phyloP scores from a whole-genome alignment of 176 grass and related monocot genomes.

The Rhynchospora tenuis region DNA sequence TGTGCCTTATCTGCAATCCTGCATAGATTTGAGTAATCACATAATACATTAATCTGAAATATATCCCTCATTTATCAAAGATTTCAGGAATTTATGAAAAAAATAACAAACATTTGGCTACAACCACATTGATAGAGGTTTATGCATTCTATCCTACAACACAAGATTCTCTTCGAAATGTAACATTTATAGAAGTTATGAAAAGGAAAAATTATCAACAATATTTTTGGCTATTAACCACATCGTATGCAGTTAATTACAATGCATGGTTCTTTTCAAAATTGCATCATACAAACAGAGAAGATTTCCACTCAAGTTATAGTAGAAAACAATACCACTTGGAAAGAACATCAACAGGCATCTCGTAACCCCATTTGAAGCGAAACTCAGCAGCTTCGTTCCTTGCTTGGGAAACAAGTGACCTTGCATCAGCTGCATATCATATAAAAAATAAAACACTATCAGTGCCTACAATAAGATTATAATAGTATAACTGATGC shows the following conservation, averaged over 20 bases:
- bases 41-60: slow-evolving; percentile 29
- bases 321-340: slow-evolving; percentile 52
- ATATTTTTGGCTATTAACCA: too few relatives aligned
- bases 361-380: slow-evolving; percentile 99
- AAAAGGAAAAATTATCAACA: too few relatives aligned
- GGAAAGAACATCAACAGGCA: slow-evolving; percentile 90
- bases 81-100: not conserved
- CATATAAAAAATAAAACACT: not conserved
- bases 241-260: too few relatives aligned
- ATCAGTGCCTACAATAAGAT: not conserved
- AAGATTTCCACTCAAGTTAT: not conserved
- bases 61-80: not conserved
- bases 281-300: not conserved
- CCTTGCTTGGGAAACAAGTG: slow-evolving; percentile 93
- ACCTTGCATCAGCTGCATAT: slow-evolving; percentile 87
- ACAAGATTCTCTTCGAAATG: too few relatives aligned
- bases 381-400: slow-evolving; percentile 97
- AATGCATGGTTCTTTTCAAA: not conserved
- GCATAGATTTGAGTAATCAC: slow-evolving; percentile 12
- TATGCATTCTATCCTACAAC: not conserved
- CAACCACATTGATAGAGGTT: not conserved
- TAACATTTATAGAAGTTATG: too few relatives aligned
- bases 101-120: not conserved
- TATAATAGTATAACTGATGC: not conserved
- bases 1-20: slow-evolving; percentile 99